Percentiles rank a stretch among this genome's conserved stretches.
Evolutionary conservation across 2,329 filamentous ascomycete species (phyloP).

Genomic region (Aspergillus ustus): DNA sequence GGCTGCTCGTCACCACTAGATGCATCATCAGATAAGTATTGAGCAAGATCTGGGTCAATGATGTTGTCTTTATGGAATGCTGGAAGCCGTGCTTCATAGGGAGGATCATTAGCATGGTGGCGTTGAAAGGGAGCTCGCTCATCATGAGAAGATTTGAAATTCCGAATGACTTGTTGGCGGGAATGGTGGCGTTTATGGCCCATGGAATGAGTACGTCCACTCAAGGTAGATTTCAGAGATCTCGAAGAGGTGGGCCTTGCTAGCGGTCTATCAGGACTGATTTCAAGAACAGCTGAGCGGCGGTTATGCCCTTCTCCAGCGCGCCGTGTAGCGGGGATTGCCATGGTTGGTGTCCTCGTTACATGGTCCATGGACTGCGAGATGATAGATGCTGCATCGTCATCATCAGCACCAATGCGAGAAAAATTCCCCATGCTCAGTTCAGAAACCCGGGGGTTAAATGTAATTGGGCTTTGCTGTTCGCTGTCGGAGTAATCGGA

Average conservation of each 20-base stretch:
- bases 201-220: conserved; percentile 74
- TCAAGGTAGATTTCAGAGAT: conserved; percentile 76
- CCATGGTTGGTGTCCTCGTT: conserved; percentile 63
- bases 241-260: conserved; percentile 92
- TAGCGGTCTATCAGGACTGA: conserved; percentile 76
- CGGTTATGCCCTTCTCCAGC: conserved; percentile 77
- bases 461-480: conserved; percentile 63
- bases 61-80: conserved; percentile 99
- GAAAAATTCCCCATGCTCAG: conserved; percentile 56
- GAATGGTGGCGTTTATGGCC: conserved; percentile 86
- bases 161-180: conserved; percentile 79
- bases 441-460: conserved; percentile 63
- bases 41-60: conserved; percentile 92
- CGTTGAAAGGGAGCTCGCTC: conserved; percentile 88
- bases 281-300: conserved; percentile 87
- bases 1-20: conserved; percentile 93
- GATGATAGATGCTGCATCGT: conserved; percentile 51
- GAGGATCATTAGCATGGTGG: conserved; percentile 69
- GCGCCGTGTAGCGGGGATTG: conserved; percentile 67
- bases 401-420: conserved; percentile 51
- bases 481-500: conserved; percentile 85
- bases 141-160: conserved; percentile 72
- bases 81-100: conserved; percentile 70
- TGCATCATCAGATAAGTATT: conserved; percentile 92
- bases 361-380: conserved; percentile 53